Conservation (phyloP, 2,329 filamentous ascomycete genomes). For the Pseudocercospora ulei region DNA sequence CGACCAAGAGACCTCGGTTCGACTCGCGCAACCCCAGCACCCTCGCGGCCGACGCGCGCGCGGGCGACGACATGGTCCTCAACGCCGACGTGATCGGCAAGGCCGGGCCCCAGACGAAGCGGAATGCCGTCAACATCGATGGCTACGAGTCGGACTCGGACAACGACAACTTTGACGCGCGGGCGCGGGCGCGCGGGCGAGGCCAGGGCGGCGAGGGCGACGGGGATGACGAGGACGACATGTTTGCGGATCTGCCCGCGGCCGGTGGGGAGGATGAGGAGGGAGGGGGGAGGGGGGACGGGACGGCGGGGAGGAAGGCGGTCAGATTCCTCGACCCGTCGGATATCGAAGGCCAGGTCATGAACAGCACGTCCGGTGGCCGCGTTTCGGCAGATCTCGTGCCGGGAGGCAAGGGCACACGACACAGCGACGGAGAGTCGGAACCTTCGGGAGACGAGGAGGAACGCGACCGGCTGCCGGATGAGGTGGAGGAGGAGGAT, state of each 20-base stretch:
- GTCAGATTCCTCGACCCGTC: slow-evolving; percentile 52
- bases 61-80: slow-evolving; percentile 60
- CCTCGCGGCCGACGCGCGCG: slow-evolving; percentile 69
- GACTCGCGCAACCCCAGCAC: slow-evolving; percentile 91
- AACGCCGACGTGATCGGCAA: slow-evolving; percentile 87
- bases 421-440: slow-evolving; percentile 24
- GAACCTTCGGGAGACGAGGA: slow-evolving; percentile 49
- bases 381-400: slow-evolving; percentile 54
- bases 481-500: slow-evolving; percentile 54
- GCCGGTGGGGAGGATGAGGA: slow-evolving; percentile 49
- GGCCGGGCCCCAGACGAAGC: slow-evolving; percentile 63
- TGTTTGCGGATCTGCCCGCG: slow-evolving; percentile 67
- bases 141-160: slow-evolving; percentile 92
- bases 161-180: slow-evolving; percentile 76
- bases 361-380: slow-evolving; percentile 62
- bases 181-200: slow-evolving; percentile 43
- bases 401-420: slow-evolving; percentile 47
- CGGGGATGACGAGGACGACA: slow-evolving; percentile 61
- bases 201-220: slow-evolving; percentile 38
- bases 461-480: slow-evolving; percentile 52
- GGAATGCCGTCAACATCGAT: slow-evolving; percentile 90
- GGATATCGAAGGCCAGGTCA: slow-evolving; percentile 72
- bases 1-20: slow-evolving; percentile 75
- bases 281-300: slow-evolving; percentile 44
- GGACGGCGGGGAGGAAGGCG: slow-evolving; percentile 54